Base-by-base conservation (phyloP, 2,329 filamentous ascomycete genomes). In the Erysiphe neolycopersici region DNA sequence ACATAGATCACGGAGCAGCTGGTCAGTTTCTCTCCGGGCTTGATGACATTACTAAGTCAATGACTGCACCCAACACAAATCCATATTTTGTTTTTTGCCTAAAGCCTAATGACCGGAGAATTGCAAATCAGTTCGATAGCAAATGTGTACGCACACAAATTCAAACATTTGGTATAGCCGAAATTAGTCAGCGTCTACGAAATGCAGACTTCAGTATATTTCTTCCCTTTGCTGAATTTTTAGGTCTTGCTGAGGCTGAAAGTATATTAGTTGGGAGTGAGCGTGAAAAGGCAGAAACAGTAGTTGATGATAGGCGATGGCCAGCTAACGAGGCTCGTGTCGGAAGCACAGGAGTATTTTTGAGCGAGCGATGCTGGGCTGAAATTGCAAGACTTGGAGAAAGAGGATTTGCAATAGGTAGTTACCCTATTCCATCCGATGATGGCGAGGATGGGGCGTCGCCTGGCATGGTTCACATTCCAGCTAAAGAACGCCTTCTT, bases 101-200 rank as follows among this genome's bases (percentile, higher is more conserved):
- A 49, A 98, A 98, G 61, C 87, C 89, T 18, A 98, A 98, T 52
- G 89, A 98, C 58, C 73, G 89, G 43, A 76, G 89, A 42, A 98
- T 98, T 51, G 87, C 89, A 48, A 98, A 98, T 52, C 89, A 98
- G 56, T 98, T 95, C 53, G 89, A 98, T 60, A 94, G 84, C 69
- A 95, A 95, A 60, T 98, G 89, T 57, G 89, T 98, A 18, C 76
- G 89, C 4, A 81, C 80, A 11, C 89, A 98, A 57, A 71, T 98
- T 1, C 87, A 95, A 56, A 92, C 84, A 0, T 82, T 95, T 51
- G 89, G 89, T 30, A 92, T 98, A 54, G 85, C 85, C 1, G 89
- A 98, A 57, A 94, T 98, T 59, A 93, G 85, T 56, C 85, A 94
- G 56, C 72, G 89, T 17, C 67, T 98, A 35, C 74, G 85, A 42